Conservation (phyloP, 768 basidiomycete genomes). For the Boletales sp. region DNA sequence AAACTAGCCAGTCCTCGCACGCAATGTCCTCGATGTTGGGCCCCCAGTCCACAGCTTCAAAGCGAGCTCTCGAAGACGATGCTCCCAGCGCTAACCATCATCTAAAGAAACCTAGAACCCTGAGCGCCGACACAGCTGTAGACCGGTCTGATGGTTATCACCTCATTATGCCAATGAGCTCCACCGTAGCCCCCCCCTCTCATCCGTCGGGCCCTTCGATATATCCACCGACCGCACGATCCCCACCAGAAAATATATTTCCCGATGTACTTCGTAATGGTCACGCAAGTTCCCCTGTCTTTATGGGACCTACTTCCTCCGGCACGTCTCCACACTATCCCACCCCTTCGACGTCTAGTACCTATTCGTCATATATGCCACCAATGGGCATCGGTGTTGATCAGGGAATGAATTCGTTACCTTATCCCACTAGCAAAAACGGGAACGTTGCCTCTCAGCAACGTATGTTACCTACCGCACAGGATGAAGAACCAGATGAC, state of each 20-base stretch:
- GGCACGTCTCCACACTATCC: constrained; percentile 42
- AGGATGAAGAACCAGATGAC: constrained; percentile 46
- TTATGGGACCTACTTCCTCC: constrained; percentile 46
- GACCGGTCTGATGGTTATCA: constrained; percentile 45
- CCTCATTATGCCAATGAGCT: constrained; percentile 53
- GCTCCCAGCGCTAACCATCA: constrained; percentile 18
- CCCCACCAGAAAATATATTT: constrained; percentile 53
- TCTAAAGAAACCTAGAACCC: constrained; percentile 50
- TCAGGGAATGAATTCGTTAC: constrained; percentile 45
- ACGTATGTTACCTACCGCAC: constrained; percentile 22
- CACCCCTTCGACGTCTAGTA: constrained; percentile 32
- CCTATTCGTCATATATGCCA: constrained; percentile 47
- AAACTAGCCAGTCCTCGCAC: constrained; percentile 28
- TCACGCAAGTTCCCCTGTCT: constrained; percentile 56
- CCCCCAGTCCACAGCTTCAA: constrained; percentile 15
- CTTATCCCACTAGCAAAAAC: constrained; percentile 41
- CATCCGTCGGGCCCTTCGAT: constrained; percentile 34
- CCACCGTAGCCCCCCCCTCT: constrained; percentile 32
- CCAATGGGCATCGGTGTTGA: constrained; percentile 59
- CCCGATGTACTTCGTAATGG: constrained; percentile 56
- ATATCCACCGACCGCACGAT: constrained; percentile 42
- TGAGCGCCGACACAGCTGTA: constrained; percentile 40
- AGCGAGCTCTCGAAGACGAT: constrained; percentile 32
- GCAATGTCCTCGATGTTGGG: constrained; percentile 32
- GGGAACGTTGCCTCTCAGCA: constrained; percentile 20